Evolutionary conservation across 306 rosid species (phyloP), one percentile per base, ranked within the genome.

Genomic region (Oxytropis ochrocephala): DNA sequence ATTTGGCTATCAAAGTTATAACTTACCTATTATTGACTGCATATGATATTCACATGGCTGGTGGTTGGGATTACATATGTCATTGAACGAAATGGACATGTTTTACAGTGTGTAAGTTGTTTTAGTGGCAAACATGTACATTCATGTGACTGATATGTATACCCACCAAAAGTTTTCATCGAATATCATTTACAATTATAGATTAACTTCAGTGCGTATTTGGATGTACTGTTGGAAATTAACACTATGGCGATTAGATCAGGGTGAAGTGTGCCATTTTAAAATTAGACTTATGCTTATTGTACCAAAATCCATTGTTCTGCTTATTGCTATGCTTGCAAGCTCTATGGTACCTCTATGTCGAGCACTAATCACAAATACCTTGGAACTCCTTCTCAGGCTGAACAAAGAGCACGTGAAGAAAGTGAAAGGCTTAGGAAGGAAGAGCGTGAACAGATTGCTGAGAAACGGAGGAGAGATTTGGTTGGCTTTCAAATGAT

Each of bases 361-460:
- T 69, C 9, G 8, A 29, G 13, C 42, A 54, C 54, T 67, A 69
- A 77, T 69, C 51, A 60, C 36, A 62, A 53, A 67, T 35, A 4
- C 32, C 36, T 58, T 67, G 44, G 29, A 69, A 64, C 24, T 49
- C 51, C 67, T 81, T 60, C 24, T 2, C 70, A 94, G 99, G 99
- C 99, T 53, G 99, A 94, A 85, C 97, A 91, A 84, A 82, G 95
- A 82, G 99, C 97, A 70, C 96, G 91, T 32, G 99, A 94, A 75
- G 99, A 91, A 83, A 94, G 99, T 73, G 97, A 94, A 76, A 88
- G 81, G 84, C 89, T 94, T 11, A 84, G 95, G 89, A 85, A 74
- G 75, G 95, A 88, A 76, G 96, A 91, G 79, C 96, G 97, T 21
- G 99, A 94, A 78, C 89, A 81, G 74, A 80, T 94, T 76, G 95